These are phyloP conservation scores for Moesziomyces sp. DNA, from an alignment of 1,284 basidiomycete species.

Conservation along the genomic window DNA sequence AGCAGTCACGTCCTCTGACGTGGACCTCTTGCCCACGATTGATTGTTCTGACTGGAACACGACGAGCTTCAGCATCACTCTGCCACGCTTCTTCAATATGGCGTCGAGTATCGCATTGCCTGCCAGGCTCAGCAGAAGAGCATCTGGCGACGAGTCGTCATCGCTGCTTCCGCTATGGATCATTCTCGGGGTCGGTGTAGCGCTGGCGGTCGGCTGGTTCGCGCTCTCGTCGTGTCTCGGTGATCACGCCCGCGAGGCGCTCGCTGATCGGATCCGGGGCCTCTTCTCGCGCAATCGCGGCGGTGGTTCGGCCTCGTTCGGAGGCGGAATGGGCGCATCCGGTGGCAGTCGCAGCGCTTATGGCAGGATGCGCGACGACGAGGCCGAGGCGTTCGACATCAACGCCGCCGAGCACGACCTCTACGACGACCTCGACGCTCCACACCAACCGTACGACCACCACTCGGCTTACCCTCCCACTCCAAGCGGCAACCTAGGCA, in stretches of 20 bases:
- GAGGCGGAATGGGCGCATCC: conserved; percentile 6
- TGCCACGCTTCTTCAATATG: neutral
- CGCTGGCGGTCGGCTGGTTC: conserved; percentile 45
- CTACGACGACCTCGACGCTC: conserved; percentile 38
- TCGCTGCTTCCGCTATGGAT: conserved; percentile 47
- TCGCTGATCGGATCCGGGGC: conserved; percentile 20
- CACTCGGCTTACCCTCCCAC: conserved; percentile 35
- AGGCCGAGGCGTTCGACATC: conserved; percentile 47
- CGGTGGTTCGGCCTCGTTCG: conserved; percentile 6
- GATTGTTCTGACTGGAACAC: too few species aligned
- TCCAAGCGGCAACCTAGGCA: conserved; percentile 1
- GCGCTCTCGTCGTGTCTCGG: conserved; percentile 50
- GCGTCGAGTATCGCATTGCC: conserved; percentile 3
- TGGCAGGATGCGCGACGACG: conserved; percentile 49
- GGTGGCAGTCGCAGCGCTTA: conserved; percentile 23
- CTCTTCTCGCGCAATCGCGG: conserved; percentile 25
- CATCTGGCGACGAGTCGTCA: conserved; percentile 26
- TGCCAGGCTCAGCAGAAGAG: conserved; percentile 5
- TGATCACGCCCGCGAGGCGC: conserved; percentile 33
- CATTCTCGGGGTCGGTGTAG: conserved; percentile 44
- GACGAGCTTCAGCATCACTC: too few species aligned
- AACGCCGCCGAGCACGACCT: conserved; percentile 44
- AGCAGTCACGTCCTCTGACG: too few species aligned
- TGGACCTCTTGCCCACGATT: neutral
- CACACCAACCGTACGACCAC: conserved; percentile 31